These are phyloP conservation scores for Orbilia blumenaviensis DNA, from an alignment of 2,329 filamentous ascomycete genomes.

Conservation along the genomic window DNA sequence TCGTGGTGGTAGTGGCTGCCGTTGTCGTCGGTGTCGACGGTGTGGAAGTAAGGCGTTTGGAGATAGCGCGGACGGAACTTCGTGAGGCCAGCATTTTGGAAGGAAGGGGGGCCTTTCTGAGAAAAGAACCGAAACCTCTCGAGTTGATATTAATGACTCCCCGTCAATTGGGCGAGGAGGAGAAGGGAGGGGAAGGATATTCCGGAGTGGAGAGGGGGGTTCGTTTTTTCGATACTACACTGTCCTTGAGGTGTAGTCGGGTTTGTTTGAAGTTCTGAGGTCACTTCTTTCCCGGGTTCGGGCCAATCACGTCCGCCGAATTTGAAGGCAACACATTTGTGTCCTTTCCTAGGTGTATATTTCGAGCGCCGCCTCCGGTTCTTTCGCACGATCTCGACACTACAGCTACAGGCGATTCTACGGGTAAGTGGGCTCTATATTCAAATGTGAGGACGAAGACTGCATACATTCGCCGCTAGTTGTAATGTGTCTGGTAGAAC, in stretches of 20 bases:
- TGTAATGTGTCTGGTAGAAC: too few species aligned
- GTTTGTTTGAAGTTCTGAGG: constrained; percentile 30
- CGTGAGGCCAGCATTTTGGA: constrained; percentile 51
- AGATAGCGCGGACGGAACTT: constrained; percentile 43
- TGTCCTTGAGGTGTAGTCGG: constrained; percentile 17
- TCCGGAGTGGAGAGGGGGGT: too few species aligned
- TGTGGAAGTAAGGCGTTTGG: constrained; percentile 45
- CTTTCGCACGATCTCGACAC: too few species aligned
- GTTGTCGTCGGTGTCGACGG: constrained; percentile 51
- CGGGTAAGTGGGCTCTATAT: too few species aligned
- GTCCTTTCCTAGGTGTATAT: neutral
- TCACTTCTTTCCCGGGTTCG: constrained; percentile 22
- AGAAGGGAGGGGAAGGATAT: neutral
- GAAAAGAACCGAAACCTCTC: constrained; percentile 33
- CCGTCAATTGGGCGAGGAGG: constrained; percentile 44
- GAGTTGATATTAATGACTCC: constrained; percentile 23
- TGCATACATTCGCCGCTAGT: too few species aligned
- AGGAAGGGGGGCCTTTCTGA: constrained; percentile 18
- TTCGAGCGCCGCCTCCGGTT: too few species aligned
- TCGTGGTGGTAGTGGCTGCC: constrained; percentile 52
- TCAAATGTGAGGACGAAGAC: too few species aligned
- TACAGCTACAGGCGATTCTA: too few species aligned
- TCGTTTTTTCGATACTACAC: too few species aligned
- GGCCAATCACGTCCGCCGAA: constrained; percentile 45
- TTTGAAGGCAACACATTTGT: constrained; percentile 48